Conservation (phyloP, 116 monocot genomes). For the Iris pallida region DNA sequence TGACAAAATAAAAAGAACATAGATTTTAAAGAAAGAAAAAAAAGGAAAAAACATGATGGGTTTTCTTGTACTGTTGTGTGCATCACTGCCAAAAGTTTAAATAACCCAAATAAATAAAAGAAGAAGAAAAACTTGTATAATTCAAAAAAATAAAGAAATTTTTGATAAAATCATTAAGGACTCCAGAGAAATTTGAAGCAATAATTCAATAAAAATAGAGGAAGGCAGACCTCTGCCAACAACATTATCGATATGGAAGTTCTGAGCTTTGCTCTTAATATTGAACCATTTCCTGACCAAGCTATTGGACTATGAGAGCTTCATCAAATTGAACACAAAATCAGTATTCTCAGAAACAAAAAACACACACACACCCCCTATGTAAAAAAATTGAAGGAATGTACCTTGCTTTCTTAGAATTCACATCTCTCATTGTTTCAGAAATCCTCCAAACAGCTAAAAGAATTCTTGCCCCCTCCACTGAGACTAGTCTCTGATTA, state of each 20-base stretch:
- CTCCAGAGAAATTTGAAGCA: background rate
- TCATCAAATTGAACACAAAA: slow-evolving; percentile 6
- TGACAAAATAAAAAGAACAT: slow-evolving; percentile 9
- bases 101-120: background rate
- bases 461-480: background rate
- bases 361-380: background rate
- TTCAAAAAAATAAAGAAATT: background rate
- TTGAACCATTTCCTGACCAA: slow-evolving; percentile 56
- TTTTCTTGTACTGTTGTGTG: background rate
- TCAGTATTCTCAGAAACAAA: slow-evolving; percentile 1
- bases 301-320: slow-evolving; percentile 57
- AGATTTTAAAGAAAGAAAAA: slow-evolving; percentile 17
- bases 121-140: slow-evolving; percentile 6
- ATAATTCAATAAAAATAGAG: background rate
- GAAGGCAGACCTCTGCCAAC: slow-evolving; percentile 19
- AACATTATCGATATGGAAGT: slow-evolving; percentile 52
- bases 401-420: slow-evolving; percentile 60
- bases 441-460: slow-evolving; percentile 39
- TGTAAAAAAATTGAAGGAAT: background rate
- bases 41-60: background rate
- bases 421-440: slow-evolving; percentile 91
- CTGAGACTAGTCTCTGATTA: no score
- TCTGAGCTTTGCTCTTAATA: slow-evolving; percentile 46
- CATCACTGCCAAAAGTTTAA: slow-evolving; percentile 8
- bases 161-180: no score